These are phyloP conservation scores for Penicillium salamii DNA, from an alignment of 495 filamentous ascomycete species.

Conservation along the genomic window DNA sequence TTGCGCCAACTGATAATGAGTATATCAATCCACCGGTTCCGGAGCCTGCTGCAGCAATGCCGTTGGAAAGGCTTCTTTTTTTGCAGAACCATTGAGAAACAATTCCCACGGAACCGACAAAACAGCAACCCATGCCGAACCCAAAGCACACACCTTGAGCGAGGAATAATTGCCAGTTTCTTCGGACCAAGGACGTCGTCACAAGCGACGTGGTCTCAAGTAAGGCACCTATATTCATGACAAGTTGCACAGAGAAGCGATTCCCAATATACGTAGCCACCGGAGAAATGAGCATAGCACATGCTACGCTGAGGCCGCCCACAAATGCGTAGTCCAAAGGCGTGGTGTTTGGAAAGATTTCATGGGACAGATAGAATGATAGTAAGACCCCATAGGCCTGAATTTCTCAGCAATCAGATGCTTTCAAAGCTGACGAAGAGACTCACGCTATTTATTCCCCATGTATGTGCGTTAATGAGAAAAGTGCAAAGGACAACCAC, in stretches of 20 bases:
- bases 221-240: constrained; percentile 52
- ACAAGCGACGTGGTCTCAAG: constrained; percentile 56
- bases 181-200: constrained; percentile 58
- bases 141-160: constrained; percentile 72
- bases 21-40: constrained; percentile 68
- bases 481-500: too few relatives aligned
- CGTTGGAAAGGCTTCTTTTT: constrained; percentile 65
- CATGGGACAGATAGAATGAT: constrained; percentile 52
- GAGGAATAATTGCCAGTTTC: constrained; percentile 68
- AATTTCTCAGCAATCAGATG: too few relatives aligned
- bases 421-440: too few relatives aligned
- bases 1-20: constrained; percentile 22
- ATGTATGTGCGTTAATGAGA: too few relatives aligned
- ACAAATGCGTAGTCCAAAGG: constrained; percentile 64
- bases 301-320: constrained; percentile 62
- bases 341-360: constrained; percentile 51
- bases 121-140: constrained; percentile 67
- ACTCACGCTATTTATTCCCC: too few relatives aligned
- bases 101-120: constrained; percentile 56
- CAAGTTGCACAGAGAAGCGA: constrained; percentile 46
- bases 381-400: neutral
- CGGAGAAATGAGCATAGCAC: constrained; percentile 58
- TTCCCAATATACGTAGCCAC: constrained; percentile 53
- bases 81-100: constrained; percentile 73
- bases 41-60: constrained; percentile 62